Conservation (phyloP, 2,329 filamentous ascomycete genomes). For the Calonectria fujianensis region DNA sequence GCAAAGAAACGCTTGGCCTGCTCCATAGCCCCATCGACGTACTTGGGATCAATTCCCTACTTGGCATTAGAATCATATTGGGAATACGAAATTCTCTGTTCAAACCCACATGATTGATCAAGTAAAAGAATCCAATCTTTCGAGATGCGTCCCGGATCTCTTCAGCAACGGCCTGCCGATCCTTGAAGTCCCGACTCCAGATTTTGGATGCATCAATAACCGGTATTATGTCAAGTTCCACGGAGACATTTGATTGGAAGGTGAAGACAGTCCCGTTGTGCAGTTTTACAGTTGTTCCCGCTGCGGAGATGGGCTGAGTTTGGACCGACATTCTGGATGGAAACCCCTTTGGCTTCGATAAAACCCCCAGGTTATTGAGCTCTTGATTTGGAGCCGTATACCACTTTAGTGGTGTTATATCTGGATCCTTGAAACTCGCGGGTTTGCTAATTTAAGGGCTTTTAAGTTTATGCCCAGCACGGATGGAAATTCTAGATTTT, state of each 20-base stretch:
- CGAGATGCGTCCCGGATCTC: conserved; percentile 63
- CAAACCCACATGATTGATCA: conserved; percentile 57
- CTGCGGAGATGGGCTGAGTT: neutral
- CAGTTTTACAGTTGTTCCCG: conserved; percentile 43
- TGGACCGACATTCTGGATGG: neutral
- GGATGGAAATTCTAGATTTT: neutral
- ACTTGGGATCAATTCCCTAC: conserved; percentile 55
- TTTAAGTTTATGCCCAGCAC: neutral
- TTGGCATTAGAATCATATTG: neutral
- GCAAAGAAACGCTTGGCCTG: conserved; percentile 66
- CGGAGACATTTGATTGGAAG: conserved; percentile 53
- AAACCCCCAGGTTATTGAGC: neutral
- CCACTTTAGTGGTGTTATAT: neutral
- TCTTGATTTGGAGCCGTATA: neutral
- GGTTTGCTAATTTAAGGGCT: neutral
- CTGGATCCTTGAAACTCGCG: neutral
- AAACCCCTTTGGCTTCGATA: too few relatives aligned
- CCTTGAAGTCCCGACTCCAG: conserved; percentile 58
- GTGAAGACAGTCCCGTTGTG: conserved; percentile 51
- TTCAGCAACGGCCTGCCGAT: conserved; percentile 62
- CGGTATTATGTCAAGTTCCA: conserved; percentile 59
- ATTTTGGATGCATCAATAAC: conserved; percentile 66
- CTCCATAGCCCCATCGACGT: conserved; percentile 57
- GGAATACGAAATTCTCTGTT: conserved; percentile 11
- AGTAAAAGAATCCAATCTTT: conserved; percentile 68